phyloP scores from a whole-genome alignment of 2,329 filamentous ascomycete genomes.

The Coleophoma eucalyptorum region DNA sequence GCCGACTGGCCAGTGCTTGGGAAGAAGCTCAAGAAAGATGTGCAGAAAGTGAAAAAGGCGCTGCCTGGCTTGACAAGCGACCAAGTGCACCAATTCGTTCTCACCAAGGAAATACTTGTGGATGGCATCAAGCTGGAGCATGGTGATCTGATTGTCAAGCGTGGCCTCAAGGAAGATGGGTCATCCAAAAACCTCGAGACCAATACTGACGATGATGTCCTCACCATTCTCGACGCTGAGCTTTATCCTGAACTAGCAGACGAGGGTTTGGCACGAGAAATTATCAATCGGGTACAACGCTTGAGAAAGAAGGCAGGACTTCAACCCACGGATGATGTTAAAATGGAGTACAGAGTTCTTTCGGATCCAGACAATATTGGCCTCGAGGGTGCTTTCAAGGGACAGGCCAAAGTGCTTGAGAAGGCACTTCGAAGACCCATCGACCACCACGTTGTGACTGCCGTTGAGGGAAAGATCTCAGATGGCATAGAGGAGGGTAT shows the following conservation, averaged over 20 bases:
- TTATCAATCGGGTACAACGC: slow-evolving; percentile 89
- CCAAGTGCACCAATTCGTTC: slow-evolving; percentile 75
- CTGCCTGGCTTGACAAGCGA: slow-evolving; percentile 74
- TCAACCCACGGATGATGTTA: slow-evolving; percentile 87
- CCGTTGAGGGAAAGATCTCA: slow-evolving; percentile 51
- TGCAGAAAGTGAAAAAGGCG: slow-evolving; percentile 85
- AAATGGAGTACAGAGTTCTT: slow-evolving; percentile 86
- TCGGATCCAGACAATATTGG: slow-evolving; percentile 76
- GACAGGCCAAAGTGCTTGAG: slow-evolving; percentile 65
- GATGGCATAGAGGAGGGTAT: slow-evolving; percentile 48
- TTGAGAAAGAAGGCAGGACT: slow-evolving; percentile 92
- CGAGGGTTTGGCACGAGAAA: slow-evolving; percentile 85
- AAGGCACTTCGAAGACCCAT: slow-evolving; percentile 75
- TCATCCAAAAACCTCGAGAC: slow-evolving; percentile 74
- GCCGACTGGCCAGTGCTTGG: slow-evolving; percentile 94
- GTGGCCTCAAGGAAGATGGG: slow-evolving; percentile 71
- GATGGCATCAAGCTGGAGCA: slow-evolving; percentile 81
- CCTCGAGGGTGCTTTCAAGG: slow-evolving; percentile 64
- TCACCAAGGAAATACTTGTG: slow-evolving; percentile 71
- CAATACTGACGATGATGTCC: slow-evolving; percentile 83
- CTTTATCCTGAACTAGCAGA: slow-evolving; percentile 81
- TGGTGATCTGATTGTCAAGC: slow-evolving; percentile 79
- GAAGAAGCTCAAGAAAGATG: slow-evolving; percentile 97
- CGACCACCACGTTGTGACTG: slow-evolving; percentile 62
- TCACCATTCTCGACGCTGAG: slow-evolving; percentile 83